Percentiles rank a stretch among this genome's conserved stretches.
phyloP scores from a whole-genome alignment of 306 rosid species.

The Sindora glabra region DNA sequence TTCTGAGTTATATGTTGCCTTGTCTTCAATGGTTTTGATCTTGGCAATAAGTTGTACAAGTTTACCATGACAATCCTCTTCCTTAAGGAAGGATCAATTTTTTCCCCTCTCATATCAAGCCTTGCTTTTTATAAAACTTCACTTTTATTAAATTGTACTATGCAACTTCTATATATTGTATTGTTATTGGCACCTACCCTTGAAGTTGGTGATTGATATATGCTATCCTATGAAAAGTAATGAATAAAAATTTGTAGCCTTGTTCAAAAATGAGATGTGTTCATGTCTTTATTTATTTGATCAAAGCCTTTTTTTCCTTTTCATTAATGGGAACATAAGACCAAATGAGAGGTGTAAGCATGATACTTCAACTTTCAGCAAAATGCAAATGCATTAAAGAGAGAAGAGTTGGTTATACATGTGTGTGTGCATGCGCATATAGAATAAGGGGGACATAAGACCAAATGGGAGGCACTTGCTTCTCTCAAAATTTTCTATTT shows the following conservation, averaged over 20 bases:
- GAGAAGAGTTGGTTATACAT: too few relatives aligned
- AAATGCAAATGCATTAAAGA: too few relatives aligned
- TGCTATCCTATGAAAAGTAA: too few relatives aligned
- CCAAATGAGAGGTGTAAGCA: too few relatives aligned
- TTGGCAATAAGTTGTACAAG: constrained; percentile 56
- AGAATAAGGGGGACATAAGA: too few relatives aligned
- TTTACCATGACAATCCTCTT: constrained; percentile 59
- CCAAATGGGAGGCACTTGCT: too few relatives aligned
- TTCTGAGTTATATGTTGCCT: constrained; percentile 52
- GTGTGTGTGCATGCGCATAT: too few relatives aligned
- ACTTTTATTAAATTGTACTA: constrained; percentile 22
- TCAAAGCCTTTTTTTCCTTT: too few relatives aligned
- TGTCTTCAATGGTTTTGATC: constrained; percentile 55
- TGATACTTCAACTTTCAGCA: too few relatives aligned
- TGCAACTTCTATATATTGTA: constrained; percentile 35
- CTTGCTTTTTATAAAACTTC: constrained; percentile 55
- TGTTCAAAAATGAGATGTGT: constrained; percentile 2
- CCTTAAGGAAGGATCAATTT: constrained; percentile 38
- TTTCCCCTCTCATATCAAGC: constrained; percentile 54
- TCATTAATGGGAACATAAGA: too few relatives aligned
- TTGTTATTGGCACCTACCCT: constrained; percentile 22
- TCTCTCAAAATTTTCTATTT: too few relatives aligned
- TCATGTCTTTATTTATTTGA: too few relatives aligned
- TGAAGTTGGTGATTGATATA: constrained; percentile 52
- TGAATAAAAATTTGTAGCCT: constrained; percentile 28